Conservation (phyloP, 331 rosid genomes). For the Malus hybrid region DNA sequence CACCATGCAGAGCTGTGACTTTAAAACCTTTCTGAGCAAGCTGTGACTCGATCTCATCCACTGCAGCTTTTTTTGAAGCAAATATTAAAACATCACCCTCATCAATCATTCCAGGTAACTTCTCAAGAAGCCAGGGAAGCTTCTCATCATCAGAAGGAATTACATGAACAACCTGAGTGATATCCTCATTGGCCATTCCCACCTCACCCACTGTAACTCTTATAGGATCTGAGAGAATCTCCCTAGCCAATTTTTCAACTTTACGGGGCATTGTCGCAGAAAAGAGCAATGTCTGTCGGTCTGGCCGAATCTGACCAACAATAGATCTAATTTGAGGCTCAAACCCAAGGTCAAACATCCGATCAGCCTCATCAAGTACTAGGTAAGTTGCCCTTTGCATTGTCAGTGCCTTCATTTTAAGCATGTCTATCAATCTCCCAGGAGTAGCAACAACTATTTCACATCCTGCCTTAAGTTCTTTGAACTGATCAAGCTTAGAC, state of each 20-base stretch:
- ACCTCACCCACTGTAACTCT: constrained; percentile 97
- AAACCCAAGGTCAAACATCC: constrained; percentile 99
- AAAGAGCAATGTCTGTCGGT: constrained; percentile 85
- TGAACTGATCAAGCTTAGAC: constrained; percentile 95
- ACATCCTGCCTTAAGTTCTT: constrained; percentile 95
- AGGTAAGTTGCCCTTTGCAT: constrained; percentile 84
- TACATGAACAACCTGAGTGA: constrained; percentile 91
- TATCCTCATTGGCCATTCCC: constrained; percentile 98
- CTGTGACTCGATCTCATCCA: constrained; percentile 87
- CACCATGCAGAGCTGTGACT: constrained; percentile 94
- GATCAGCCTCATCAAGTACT: constrained; percentile 97
- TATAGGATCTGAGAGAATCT: constrained; percentile 77
- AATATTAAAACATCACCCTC: constrained; percentile 89
- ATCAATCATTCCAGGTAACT: constrained; percentile 79
- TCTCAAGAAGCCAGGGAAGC: constrained; percentile 82
- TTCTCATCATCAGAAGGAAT: constrained; percentile 85
- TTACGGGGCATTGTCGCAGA: constrained; percentile 96
- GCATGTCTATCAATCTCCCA: constrained; percentile 91
- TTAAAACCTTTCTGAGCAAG: constrained; percentile 59
- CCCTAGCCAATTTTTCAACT: constrained; percentile 91
- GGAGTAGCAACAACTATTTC: constrained; percentile 97
- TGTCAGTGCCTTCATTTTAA: constrained; percentile 84
- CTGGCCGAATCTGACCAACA: constrained; percentile 98
- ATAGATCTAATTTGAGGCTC: constrained; percentile 96
- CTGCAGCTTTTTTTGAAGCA: constrained; percentile 89